Percentiles rank a stretch among this genome's conserved stretches.
Conservation (phyloP, 345 rosid genomes). For the Eucalyptus erythrocorys region DNA sequence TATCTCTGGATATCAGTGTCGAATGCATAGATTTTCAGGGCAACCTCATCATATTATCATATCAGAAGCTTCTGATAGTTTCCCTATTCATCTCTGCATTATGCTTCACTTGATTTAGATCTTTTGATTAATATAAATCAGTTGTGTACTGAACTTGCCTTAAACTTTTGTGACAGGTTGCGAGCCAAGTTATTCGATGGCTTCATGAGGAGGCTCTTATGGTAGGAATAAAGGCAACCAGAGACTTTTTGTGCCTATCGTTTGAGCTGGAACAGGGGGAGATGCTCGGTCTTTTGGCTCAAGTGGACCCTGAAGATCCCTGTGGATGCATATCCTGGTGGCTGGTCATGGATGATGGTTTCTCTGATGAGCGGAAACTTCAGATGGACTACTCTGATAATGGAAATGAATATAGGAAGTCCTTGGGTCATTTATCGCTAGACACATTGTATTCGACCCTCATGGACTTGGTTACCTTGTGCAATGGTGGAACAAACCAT, state of each 20-base stretch:
- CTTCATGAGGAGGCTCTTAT: slow-evolving; percentile 79
- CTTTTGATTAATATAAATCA: neutral
- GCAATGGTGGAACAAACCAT: slow-evolving; percentile 29
- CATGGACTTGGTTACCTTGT: slow-evolving; percentile 75
- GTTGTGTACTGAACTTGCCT: neutral
- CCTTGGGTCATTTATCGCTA: slow-evolving; percentile 67
- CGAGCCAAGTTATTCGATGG: slow-evolving; percentile 95
- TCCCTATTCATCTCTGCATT: neutral
- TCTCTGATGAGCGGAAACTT: slow-evolving; percentile 45
- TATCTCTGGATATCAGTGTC: neutral
- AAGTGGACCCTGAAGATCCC: slow-evolving; percentile 60
- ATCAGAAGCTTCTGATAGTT: neutral
- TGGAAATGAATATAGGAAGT: slow-evolving; percentile 46
- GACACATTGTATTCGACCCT: slow-evolving; percentile 56
- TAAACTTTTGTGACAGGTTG: slow-evolving; percentile 34
- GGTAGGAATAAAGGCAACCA: slow-evolving; percentile 67
- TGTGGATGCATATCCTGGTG: slow-evolving; percentile 87
- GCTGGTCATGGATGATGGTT: slow-evolving; percentile 78
- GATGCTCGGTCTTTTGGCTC: slow-evolving; percentile 73
- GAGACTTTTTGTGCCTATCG: slow-evolving; percentile 63
- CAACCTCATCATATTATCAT: neutral
- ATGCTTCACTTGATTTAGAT: neutral
- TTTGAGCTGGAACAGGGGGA: slow-evolving; percentile 85
- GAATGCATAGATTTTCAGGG: neutral
- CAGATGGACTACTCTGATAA: slow-evolving; percentile 18